Base-by-base conservation (phyloP, 2,329 filamentous ascomycete genomes). In the Shiraia bambusicola region DNA sequence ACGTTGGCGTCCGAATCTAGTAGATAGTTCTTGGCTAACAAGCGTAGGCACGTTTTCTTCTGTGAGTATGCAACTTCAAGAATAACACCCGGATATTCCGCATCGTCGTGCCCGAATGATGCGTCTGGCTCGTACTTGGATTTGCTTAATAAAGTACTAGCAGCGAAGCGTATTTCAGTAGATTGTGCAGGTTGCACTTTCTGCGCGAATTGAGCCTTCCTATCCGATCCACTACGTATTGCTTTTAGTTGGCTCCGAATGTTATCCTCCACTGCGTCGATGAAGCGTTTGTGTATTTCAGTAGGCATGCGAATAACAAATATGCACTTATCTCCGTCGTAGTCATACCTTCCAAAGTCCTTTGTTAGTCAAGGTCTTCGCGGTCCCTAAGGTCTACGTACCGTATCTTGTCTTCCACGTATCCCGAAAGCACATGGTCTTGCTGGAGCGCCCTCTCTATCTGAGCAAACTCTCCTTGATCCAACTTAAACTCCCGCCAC, bases 61-160 rank as follows among this genome's bases (percentile, higher is more conserved):
- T 55, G 41, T 26, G 45, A 55, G 32, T 53, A 55, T 42, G 54
- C 47, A 16, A 52, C 43, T 46, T 54, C 41, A 19, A 59, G 44
- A 9, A 59, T 50, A 29, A 61, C 47, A 11, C 52, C 48, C 6
- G 49, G 54, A 42, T 54, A 55, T 52, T 52, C 15, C 42, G 54
- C 53, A 33, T 50, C 40, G 1, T 52, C 27, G 47, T 61, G 50
- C 48, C 26, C 34, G 37, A 59, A 59, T 34, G 50, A 57, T 15
- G 47, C 39, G 37, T 59, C 50, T 41, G 47, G 58, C 37, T 57
- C 34, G 35, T 56, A 38, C 35, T 58, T 58, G n/a, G 47, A 58
- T 30, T 47, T 50, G 28, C 24, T 45, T 24, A 31, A 43, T 15
- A n/a, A n/a, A n/a, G n/a, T n/a, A n/a, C 32, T 47, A 8, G 31